Base-by-base conservation (phyloP, 108 stramenopile species). In the Conticribra guillardii region DNA sequence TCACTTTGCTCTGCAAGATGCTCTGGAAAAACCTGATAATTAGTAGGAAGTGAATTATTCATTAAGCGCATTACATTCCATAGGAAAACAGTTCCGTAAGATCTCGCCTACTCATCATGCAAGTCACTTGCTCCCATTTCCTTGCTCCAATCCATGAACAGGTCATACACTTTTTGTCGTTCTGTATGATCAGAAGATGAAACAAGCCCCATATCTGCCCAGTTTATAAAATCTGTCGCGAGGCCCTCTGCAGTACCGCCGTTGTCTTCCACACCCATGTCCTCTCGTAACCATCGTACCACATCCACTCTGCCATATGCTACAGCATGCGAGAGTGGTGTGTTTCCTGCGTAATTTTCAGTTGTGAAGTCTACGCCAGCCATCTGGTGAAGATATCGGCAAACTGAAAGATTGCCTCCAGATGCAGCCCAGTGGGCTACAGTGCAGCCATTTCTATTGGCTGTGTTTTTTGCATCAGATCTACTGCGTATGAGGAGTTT, bases 391-490 rank as follows among this genome's bases (percentile, higher is more conserved):
- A 93, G 63, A 75, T 93, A 93, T 58, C 79, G 72, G 58, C 92
- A 93, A 0, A 89, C 85, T 19, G 73, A 15, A 30, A 81, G 9
- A 79, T 61, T 53, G 4, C 68, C 73, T 31, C 75, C 64, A 34
- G 65, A 68, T 4, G 82, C 69, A 37, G 84, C 86, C 92, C 92
- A 93, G 51, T 93, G 92, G 9, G 92, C 92, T 0, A 88, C 87
- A 11, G 86, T 82, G 59, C 92, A 93, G 4, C 92, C 92, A 67
- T 93, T 93, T 9, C 88, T 73, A 75, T 93, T 93, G 24, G 67
- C 48, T 41, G 11, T 11, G 37, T 37, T 46, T 21, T 58, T 55
- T 18, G 81, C 28, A 60, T 90, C 81, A 0, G 92, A 89, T 24
- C 92, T 69, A 74, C 84, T 71, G 14, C 85, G 62, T 5, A 90